Conservation (phyloP, 345 rosid species). For the Sisymbrium irio region DNA sequence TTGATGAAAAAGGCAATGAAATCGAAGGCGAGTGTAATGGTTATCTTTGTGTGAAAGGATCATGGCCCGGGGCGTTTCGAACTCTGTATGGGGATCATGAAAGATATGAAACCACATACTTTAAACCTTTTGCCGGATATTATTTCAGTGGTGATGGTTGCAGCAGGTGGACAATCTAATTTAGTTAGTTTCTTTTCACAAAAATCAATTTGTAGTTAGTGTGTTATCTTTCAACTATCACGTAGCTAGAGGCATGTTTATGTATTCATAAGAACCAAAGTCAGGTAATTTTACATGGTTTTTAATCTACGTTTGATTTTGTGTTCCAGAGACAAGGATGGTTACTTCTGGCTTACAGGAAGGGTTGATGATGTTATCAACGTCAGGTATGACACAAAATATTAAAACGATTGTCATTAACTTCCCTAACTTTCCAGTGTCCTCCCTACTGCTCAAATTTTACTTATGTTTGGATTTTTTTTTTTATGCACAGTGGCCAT, state of each 20-base stretch:
- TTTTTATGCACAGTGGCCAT: conserved; percentile 65
- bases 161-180: conserved; percentile 52
- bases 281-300: background rate
- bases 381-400: conserved; percentile 57
- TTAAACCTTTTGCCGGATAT: conserved; percentile 92
- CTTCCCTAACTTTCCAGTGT: background rate
- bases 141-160: conserved; percentile 98
- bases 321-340: conserved; percentile 87
- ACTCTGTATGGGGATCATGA: conserved; percentile 98
- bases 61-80: conserved; percentile 99
- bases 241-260: background rate
- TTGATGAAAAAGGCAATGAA: conserved; percentile 97
- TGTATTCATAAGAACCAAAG: conserved; percentile 10
- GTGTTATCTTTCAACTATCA: background rate
- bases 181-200: background rate
- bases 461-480: background rate
- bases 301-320: conserved; percentile 13
- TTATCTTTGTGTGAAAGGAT: conserved; percentile 77
- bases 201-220: background rate
- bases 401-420: background rate
- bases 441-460: background rate
- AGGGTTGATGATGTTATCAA: conserved; percentile 99
- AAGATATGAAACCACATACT: conserved; percentile 95
- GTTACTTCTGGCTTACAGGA: conserved; percentile 96
- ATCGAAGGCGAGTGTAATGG: conserved; percentile 95